Evolutionary conservation across 345 rosid genomes (phyloP).

Genomic region (Populus simonii): DNA sequence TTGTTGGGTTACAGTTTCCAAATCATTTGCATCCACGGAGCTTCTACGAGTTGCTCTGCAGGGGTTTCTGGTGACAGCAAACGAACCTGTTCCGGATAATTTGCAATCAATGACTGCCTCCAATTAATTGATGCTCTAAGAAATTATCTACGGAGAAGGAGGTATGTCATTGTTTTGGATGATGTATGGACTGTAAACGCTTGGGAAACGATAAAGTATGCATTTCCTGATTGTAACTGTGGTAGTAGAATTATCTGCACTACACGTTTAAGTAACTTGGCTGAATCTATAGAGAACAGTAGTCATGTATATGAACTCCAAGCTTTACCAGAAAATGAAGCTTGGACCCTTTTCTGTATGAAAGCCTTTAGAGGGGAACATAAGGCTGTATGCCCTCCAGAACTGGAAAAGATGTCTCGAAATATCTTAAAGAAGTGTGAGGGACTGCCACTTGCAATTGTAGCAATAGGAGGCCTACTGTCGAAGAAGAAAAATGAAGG

Average conservation of each 20-base stretch:
- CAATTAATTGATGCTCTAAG: constrained; percentile 2
- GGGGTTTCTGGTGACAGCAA: not conserved
- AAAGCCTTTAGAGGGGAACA: constrained; percentile 11
- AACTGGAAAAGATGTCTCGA: constrained; percentile 2
- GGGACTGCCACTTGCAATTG: constrained; percentile 17
- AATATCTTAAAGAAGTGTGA: constrained; percentile 1
- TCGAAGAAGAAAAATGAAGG: not conserved
- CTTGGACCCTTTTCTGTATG: constrained; percentile 10
- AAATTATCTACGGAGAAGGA: not conserved
- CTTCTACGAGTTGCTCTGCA: not conserved
- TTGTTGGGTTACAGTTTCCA: constrained; percentile 10
- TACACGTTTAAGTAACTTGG: not conserved
- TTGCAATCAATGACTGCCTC: not conserved
- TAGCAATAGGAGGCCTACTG: not conserved
- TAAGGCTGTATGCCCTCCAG: not conserved
- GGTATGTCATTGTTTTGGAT: constrained; percentile 13
- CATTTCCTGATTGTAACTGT: not conserved
- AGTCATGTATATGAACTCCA: not conserved
- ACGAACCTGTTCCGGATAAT: not conserved
- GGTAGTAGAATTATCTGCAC: constrained; percentile 8
- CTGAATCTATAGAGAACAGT: not conserved
- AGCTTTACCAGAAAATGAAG: not conserved
- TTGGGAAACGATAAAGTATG: constrained; percentile 8
- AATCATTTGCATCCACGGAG: not conserved
- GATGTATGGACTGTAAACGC: constrained; percentile 9